phyloP scores from a whole-genome alignment of 2,329 filamentous ascomycete genomes.

The Colletotrichum musae region DNA sequence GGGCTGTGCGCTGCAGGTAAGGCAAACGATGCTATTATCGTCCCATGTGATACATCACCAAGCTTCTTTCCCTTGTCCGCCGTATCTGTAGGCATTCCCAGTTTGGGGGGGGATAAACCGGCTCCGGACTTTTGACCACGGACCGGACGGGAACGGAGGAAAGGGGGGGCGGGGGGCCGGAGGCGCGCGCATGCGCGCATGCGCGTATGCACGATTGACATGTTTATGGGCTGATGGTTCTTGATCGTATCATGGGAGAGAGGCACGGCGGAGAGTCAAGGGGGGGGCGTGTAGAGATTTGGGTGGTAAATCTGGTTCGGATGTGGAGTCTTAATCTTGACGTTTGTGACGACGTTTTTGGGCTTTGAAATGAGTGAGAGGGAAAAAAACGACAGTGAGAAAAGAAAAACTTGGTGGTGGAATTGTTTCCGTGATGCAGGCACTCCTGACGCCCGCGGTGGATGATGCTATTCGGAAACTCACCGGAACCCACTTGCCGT shows the following conservation, averaged over 20 bases:
- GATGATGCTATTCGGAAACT: conserved; percentile 40
- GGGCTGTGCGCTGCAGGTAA: neutral
- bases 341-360: no score
- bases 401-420: neutral
- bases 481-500: conserved; percentile 34
- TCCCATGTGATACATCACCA: conserved; percentile 31
- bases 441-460: neutral
- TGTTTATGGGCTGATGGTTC: conserved; percentile 19
- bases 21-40: neutral
- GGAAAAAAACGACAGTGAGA: neutral
- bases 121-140: conserved; percentile 14
- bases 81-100: no score
- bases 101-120: neutral
- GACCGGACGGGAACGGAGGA: conserved; percentile 9
- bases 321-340: neutral
- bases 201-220: conserved; percentile 12
- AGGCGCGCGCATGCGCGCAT: neutral
- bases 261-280: no score
- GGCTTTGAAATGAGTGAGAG: neutral
- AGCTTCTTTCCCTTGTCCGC: neutral
- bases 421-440: neutral
- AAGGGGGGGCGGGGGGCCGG: neutral
- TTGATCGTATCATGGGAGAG: conserved; percentile 7
- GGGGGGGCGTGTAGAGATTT: neutral
- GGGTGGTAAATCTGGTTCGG: neutral